phyloP scores from a whole-genome alignment of 2,329 filamentous ascomycete species.

The Aspergillus tubingensis region DNA sequence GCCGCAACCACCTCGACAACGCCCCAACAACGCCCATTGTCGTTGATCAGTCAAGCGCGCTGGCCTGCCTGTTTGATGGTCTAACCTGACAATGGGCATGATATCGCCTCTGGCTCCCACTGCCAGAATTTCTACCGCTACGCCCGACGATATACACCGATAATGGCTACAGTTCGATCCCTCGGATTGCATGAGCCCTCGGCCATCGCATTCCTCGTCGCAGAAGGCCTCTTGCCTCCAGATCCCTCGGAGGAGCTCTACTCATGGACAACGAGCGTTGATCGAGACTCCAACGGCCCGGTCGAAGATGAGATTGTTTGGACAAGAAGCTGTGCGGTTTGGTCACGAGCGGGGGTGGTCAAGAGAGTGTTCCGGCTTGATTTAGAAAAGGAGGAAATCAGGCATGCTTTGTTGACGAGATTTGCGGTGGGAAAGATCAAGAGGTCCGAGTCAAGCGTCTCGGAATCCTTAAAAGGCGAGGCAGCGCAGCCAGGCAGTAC shows the following conservation, averaged over 20 bases:
- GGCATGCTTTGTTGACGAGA: conserved; percentile 81
- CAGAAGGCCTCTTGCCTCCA: conserved; percentile 72
- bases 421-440: conserved; percentile 61
- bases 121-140: conserved; percentile 26
- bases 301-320: conserved; percentile 78
- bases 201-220: conserved; percentile 77
- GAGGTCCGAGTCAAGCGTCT: conserved; percentile 15
- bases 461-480: conserved; percentile 12
- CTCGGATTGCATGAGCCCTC: conserved; percentile 88
- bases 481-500: conserved; percentile 7
- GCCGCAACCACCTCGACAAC: conserved; percentile 6
- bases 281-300: conserved; percentile 45
- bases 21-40: neutral
- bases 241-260: conserved; percentile 68
- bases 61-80: neutral
- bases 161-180: conserved; percentile 88
- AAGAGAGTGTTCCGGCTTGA: conserved; percentile 85
- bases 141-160: conserved; percentile 28
- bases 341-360: conserved; percentile 83
- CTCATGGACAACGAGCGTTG: conserved; percentile 68
- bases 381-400: conserved; percentile 79
- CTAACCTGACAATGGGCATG: conserved; percentile 33
- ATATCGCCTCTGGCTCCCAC: conserved; percentile 22
- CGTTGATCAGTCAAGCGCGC: neutral
- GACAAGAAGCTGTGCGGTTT: conserved; percentile 76